Evolutionary conservation across 495 filamentous ascomycete genomes (phyloP).

Genomic region (Talaromyces proteolyticus): DNA sequence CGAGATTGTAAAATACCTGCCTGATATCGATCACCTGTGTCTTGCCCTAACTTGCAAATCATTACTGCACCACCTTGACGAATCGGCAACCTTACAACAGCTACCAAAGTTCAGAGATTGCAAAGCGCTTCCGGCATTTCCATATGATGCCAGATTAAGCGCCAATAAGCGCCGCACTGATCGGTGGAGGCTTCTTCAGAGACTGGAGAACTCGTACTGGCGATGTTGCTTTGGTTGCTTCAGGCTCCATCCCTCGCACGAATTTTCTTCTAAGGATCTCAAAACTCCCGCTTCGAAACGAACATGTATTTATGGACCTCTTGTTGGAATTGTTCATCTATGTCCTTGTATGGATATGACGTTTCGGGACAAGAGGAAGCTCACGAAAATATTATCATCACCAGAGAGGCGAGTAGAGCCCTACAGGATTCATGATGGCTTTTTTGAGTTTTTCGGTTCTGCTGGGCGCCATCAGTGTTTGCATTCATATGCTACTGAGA

Average conservation of each 20-base stretch:
- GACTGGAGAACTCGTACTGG: slow-evolving; percentile 3
- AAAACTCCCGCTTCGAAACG: neutral
- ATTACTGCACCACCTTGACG: neutral
- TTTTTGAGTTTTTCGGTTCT: neutral
- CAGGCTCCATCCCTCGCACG: slow-evolving; percentile 1
- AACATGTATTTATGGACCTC: slow-evolving; percentile 1
- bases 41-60: slow-evolving; percentile 5
- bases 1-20: slow-evolving; percentile 1
- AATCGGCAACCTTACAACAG: neutral
- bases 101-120: slow-evolving; percentile 1
- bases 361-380: slow-evolving; percentile 3
- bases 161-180: neutral
- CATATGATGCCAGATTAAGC: neutral
- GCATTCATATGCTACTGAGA: neutral
- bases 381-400: slow-evolving; percentile 1
- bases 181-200: slow-evolving; percentile 4
- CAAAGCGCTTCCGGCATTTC: neutral
- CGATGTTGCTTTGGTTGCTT: slow-evolving; percentile 4
- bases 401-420: neutral
- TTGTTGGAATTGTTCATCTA: slow-evolving; percentile 2
- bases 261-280: slow-evolving; percentile 5
- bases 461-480: neutral
- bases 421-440: neutral
- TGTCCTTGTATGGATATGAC: slow-evolving; percentile 5
- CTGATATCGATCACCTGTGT: slow-evolving; percentile 1